Base-by-base conservation (phyloP, 225 moss, liverwort and hornwort species). In the Thuidium tamariscinum region DNA sequence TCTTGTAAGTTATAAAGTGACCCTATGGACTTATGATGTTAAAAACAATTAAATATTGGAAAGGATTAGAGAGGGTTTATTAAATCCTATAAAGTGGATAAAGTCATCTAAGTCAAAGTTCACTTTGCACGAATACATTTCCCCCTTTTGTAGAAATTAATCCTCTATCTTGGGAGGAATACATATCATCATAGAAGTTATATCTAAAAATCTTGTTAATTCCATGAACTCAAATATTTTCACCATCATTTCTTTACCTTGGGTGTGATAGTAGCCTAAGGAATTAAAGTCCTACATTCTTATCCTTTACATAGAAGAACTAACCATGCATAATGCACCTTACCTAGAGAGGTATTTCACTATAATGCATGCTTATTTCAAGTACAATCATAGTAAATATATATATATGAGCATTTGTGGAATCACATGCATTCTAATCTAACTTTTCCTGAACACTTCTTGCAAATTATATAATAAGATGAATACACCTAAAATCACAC, bases 371-470 rank as follows among this genome's bases (percentile, higher is more conserved):
- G 10, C 0, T 65, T 10, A 19, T 65, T 65, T 65, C n/a, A 65
- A 65, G 19, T n/a, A n/a, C 9, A 19, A n/a, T 34, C 18, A 34
- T 64, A 18, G 64, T 13, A 64, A 64, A n/a, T n/a, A n/a, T 17
- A 17, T 17, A 18, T 9, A 0, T 34, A 5, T 18, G 5, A 9
- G 34, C 8, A 64, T 22, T 37, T 67, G 5, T 7, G 4, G 13
- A 37, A 67, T 37, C 37, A 37, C 1, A 22, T 1, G 12, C 21
- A 36, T 13, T 1, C 13, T 4, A 23, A 39, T 23, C 4, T 39
- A 0, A 1, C 39, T 39, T 1, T 39, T 68, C 1, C 12, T 9
- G 1, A 9, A 42, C 2, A 42, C 26, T 42, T 42, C 26, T 0
- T 9, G 2, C 13, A 26, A 70, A 70, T 42, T 0, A 3, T 16